Conservation (phyloP, 352 stramenopile genomes). For the Globisporangium lucens region DNA sequence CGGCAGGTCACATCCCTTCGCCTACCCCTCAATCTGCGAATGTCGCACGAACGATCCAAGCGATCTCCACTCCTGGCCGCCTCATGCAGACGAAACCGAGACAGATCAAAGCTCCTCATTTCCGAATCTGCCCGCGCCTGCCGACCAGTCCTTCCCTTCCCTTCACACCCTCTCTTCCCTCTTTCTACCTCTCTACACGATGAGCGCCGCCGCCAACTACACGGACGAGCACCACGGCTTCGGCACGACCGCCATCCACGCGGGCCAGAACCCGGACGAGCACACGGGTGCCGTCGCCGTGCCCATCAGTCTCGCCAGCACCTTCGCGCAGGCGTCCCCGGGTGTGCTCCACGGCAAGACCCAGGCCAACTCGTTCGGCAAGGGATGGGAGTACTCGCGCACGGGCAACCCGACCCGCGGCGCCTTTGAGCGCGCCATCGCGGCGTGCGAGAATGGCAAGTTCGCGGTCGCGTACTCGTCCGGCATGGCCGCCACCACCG, state of each 20-base stretch:
- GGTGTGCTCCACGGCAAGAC: conserved; percentile 71
- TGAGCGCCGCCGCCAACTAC: conserved; percentile 59
- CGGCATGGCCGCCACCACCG: conserved; percentile 89
- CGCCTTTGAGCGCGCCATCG: conserved; percentile 92
- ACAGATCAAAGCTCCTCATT: conserved; percentile 12
- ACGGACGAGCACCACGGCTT: conserved; percentile 79
- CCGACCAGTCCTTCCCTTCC: conserved; percentile 6
- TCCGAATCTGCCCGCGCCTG: conserved; percentile 9
- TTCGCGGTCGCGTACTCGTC: conserved; percentile 87
- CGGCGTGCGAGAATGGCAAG: conserved; percentile 90
- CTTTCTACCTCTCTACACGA: conserved; percentile 9
- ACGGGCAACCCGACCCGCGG: conserved; percentile 95
- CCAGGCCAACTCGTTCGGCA: conserved; percentile 90
- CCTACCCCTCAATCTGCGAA: not conserved
- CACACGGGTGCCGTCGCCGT: conserved; percentile 78
- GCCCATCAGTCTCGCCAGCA: conserved; percentile 91
- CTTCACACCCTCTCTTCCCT: not conserved
- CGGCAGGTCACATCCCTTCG: not conserved
- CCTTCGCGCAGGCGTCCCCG: conserved; percentile 81
- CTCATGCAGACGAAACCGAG: conserved; percentile 4
- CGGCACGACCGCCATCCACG: conserved; percentile 83
- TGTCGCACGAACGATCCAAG: not conserved
- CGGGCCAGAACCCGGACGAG: conserved; percentile 72
- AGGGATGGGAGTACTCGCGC: conserved; percentile 95
- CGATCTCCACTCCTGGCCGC: not conserved